phyloP scores from a whole-genome alignment of 805 yeast species.

The Candida ortonii region DNA sequence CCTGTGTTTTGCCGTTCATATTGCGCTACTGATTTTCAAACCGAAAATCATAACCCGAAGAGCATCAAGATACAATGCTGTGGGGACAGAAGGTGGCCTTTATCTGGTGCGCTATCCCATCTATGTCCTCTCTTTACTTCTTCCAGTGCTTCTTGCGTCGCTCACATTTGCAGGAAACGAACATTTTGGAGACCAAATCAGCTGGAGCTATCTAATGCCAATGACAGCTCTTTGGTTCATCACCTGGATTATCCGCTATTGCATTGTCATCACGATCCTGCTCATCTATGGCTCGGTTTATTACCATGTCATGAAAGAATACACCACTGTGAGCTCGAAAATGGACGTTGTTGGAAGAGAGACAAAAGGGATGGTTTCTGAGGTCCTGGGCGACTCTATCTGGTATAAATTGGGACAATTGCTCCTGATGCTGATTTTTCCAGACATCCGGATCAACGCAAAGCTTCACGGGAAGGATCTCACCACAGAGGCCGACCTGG shows the following conservation, averaged over 20 bases:
- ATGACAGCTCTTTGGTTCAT: conserved; percentile 71
- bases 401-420: conserved; percentile 32
- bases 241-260: conserved; percentile 80
- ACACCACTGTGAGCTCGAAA: conserved; percentile 49
- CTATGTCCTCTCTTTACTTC: conserved; percentile 52
- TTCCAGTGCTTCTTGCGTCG: conserved; percentile 68
- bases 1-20: conserved; percentile 77
- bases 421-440: conserved; percentile 30
- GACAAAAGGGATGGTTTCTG: conserved; percentile 18
- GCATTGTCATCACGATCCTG: conserved; percentile 60
- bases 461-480: conserved; percentile 30
- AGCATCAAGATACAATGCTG: conserved; percentile 8
- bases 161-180: conserved; percentile 58
- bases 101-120: conserved; percentile 55
- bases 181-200: conserved; percentile 61
- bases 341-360: conserved; percentile 22
- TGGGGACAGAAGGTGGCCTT: conserved; percentile 65
- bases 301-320: conserved; percentile 64
- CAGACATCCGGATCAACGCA: conserved; percentile 31
- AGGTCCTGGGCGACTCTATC: conserved; percentile 27
- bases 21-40: conserved; percentile 66
- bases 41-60: conserved; percentile 46
- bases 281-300: conserved; percentile 69
- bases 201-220: conserved; percentile 78
- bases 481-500: conserved; percentile 26